A percentile compares a stretch with the other conserved stretches of the same genome.
Evolutionary conservation across 148 eudicot genomes (phyloP).

Genomic region (Talinum fruticosum): DNA sequence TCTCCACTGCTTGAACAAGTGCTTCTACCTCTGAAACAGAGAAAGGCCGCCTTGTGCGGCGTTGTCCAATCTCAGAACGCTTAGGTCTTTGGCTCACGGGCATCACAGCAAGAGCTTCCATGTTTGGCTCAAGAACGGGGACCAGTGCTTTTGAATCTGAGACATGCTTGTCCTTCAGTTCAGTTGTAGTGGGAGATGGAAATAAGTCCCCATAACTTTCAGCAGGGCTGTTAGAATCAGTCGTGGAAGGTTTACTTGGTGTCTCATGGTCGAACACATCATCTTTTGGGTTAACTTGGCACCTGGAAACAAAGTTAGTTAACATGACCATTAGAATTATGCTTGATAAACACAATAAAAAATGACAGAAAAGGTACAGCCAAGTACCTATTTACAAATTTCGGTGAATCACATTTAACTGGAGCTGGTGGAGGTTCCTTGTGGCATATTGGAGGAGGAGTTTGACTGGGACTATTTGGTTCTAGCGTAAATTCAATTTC

Average conservation of each 20-base stretch:
- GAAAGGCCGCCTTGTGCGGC: constrained; percentile 90
- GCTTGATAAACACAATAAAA: background rate
- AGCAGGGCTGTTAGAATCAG: constrained; percentile 36
- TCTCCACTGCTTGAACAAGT: constrained; percentile 90
- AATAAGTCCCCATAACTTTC: constrained; percentile 41
- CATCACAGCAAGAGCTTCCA: constrained; percentile 61
- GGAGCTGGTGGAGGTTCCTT: constrained; percentile 37
- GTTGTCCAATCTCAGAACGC: constrained; percentile 75
- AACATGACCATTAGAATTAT: background rate
- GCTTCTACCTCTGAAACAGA: constrained; percentile 95
- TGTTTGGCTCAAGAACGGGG: constrained; percentile 42
- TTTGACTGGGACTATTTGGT: constrained; percentile 47
- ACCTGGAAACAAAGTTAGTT: constrained; percentile 8
- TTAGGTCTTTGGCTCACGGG: constrained; percentile 60
- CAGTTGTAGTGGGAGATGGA: constrained; percentile 36
- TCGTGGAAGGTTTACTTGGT: constrained; percentile 31
- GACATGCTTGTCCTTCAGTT: constrained; percentile 26
- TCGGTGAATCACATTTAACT: constrained; percentile 39
- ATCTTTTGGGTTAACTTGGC: constrained; percentile 19
- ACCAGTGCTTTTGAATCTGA: constrained; percentile 66
- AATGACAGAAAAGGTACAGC: background rate
- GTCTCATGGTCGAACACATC: constrained; percentile 21
- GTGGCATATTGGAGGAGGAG: constrained; percentile 38
- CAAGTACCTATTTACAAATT: constrained; percentile 54
- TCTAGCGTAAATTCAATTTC: constrained; percentile 72